Conservation (phyloP, 2,329 filamentous ascomycete genomes). For the Aspergillus vadensis region DNA sequence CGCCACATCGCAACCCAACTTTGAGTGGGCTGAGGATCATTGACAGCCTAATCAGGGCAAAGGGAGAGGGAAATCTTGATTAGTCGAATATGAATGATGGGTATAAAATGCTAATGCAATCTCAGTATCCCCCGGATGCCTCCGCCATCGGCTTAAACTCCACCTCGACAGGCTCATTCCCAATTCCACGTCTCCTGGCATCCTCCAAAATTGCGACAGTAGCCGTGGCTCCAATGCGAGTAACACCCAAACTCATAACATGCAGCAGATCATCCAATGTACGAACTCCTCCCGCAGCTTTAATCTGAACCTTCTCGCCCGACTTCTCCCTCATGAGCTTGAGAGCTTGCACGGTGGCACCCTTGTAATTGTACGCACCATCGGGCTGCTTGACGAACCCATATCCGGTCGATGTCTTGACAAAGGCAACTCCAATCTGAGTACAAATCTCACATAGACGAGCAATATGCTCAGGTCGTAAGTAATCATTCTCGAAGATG, state of each 20-base stretch:
- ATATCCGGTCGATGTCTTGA: conserved; percentile 64
- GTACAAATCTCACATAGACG: conserved; percentile 59
- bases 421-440: conserved; percentile 54
- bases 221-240: conserved; percentile 58
- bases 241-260: conserved; percentile 58
- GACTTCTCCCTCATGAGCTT: conserved; percentile 56
- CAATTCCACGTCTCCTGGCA: conserved; percentile 54
- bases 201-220: conserved; percentile 59
- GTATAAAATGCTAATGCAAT: neutral
- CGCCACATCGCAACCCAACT: too few species aligned
- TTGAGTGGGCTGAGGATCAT: too few species aligned
- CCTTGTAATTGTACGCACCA: conserved; percentile 57
- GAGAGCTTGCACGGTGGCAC: conserved; percentile 55
- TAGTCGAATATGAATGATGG: neutral
- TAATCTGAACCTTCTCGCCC: conserved; percentile 53
- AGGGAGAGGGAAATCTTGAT: too few species aligned
- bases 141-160: conserved; percentile 27
- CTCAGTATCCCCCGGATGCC: conserved; percentile 19
- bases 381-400: conserved; percentile 59
- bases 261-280: conserved; percentile 59
- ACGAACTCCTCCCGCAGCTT: conserved; percentile 60
- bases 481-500: conserved; percentile 65
- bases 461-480: conserved; percentile 53
- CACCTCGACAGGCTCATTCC: conserved; percentile 31
- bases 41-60: too few species aligned